phyloP scores from a whole-genome alignment of 805 yeast species.

The Metschnikowia drakensbergensis region DNA sequence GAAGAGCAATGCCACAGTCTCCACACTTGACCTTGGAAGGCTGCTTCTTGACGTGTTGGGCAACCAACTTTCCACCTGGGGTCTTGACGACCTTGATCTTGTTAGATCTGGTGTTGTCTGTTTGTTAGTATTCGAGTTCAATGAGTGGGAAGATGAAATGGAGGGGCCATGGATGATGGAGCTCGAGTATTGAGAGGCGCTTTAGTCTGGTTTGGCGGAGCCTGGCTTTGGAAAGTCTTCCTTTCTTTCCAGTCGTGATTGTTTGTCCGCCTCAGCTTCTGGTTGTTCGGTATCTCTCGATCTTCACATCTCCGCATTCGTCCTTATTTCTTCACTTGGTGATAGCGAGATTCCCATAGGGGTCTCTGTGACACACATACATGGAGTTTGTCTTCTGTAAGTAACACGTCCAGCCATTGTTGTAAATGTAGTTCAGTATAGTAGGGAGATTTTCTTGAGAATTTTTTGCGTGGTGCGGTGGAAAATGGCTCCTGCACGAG shows the following conservation, averaged over 20 bases:
- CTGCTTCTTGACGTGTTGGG: conserved; percentile 93
- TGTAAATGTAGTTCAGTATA: conserved; percentile 9
- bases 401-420: conserved; percentile 85
- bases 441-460: conserved; percentile 9
- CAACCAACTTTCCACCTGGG: conserved; percentile 99
- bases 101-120: conserved; percentile 99
- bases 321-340: not conserved
- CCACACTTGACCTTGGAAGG: conserved; percentile 88
- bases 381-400: conserved; percentile 28
- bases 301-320: too few species aligned
- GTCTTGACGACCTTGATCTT: conserved; percentile 99
- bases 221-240: too few species aligned
- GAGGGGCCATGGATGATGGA: not conserved
- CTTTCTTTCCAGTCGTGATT: too few species aligned
- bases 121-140: conserved; percentile 29
- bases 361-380: conserved; percentile 29
- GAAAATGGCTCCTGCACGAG: conserved; percentile 15
- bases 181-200: too few species aligned
- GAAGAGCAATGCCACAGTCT: conserved; percentile 78
- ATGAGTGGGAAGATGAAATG: not conserved
- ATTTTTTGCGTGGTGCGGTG: conserved; percentile 15
- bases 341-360: not conserved
- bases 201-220: too few species aligned
- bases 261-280: too few species aligned
- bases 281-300: too few species aligned